Base-by-base conservation (phyloP, 495 filamentous ascomycete species). In the Hypomontagnella monticulosa region DNA sequence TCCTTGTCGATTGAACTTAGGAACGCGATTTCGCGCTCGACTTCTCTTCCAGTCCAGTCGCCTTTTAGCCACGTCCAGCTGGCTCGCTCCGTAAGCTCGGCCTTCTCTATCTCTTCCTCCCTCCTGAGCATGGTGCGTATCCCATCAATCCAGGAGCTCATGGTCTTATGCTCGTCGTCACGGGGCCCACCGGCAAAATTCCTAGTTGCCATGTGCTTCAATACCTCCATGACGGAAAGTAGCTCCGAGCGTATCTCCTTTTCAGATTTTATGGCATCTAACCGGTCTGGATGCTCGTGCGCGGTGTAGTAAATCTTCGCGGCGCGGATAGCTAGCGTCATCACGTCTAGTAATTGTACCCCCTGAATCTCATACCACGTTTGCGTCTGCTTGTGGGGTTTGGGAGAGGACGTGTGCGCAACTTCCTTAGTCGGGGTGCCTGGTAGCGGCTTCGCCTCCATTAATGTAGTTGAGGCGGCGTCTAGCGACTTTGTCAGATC, bases 281-380 rank as follows among this genome's bases (percentile, higher is more conserved):
- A 79, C 19, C 91, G 88, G 57, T 92, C 88, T 4, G 93, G 91
- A 16, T 89, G 80, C 69, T 93, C 87, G 71, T 97, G 93, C 1
- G 90, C 78, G 4, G 93, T 96, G 76, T 97, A 98, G 79, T 97
- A 99, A 42, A 93, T 88, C 73, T 93, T 97, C 33, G 95, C 95
- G 5, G 96, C 93, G 33, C 92, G 88, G 58, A 99, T 97, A 11
- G 93, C 93, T 42, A 97, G 81, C 3, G 95, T 99, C 76, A 94
- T 88, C 44, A 97, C 86, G 70, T 98, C 95, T 34, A 97, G 80
- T 37, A 99, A 85, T 57, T 96, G 91, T 79, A 97, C 85, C 6
- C 95, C 95, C 73, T 97, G 91, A 4, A 97, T 83, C 71, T 97
- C 92, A 71, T 91, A 85, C 84, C 89, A 95, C 5, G 88, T 89